Evolutionary conservation across 257 asterid genomes (phyloP).

Genomic region (Nicotiana obtusifolia): DNA sequence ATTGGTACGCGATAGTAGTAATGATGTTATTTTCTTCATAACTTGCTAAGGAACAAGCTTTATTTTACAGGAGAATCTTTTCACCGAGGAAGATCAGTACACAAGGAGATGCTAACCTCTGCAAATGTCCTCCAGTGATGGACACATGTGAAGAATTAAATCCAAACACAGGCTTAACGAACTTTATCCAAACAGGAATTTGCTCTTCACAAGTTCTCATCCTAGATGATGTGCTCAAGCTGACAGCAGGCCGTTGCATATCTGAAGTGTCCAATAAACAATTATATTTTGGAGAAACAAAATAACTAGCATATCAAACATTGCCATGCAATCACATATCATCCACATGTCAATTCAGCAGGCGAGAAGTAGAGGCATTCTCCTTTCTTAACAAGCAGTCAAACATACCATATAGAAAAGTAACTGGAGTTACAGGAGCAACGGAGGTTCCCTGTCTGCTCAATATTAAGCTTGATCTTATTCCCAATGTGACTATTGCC

Average conservation of each 20-base stretch:
- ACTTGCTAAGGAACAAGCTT: neutral
- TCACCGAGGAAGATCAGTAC: neutral
- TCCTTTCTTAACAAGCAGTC: neutral
- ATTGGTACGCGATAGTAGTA: neutral
- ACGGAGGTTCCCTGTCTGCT: conserved; percentile 77
- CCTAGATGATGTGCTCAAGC: conserved; percentile 61
- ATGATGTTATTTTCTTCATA: neutral
- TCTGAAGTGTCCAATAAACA: conserved; percentile 39
- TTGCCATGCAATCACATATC: neutral
- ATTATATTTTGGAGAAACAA: neutral
- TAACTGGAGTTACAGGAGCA: conserved; percentile 66
- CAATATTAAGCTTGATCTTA: conserved; percentile 47
- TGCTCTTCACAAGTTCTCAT: conserved; percentile 54
- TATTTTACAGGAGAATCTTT: neutral
- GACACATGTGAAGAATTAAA: conserved; percentile 70
- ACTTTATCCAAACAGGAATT: conserved; percentile 51
- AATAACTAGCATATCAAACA: neutral
- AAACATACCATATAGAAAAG: conserved; percentile 79
- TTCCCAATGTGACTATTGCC: conserved; percentile 65
- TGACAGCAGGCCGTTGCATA: conserved; percentile 69
- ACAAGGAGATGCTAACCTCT: conserved; percentile 36
- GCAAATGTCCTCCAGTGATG: conserved; percentile 61
- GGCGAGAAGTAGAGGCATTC: neutral
- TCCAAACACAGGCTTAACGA: conserved; percentile 74
- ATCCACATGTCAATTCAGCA: neutral